Percentiles rank a stretch among this genome's conserved stretches.
Conservation (phyloP, 2,329 filamentous ascomycete genomes). For the Aspergillus sojae region DNA sequence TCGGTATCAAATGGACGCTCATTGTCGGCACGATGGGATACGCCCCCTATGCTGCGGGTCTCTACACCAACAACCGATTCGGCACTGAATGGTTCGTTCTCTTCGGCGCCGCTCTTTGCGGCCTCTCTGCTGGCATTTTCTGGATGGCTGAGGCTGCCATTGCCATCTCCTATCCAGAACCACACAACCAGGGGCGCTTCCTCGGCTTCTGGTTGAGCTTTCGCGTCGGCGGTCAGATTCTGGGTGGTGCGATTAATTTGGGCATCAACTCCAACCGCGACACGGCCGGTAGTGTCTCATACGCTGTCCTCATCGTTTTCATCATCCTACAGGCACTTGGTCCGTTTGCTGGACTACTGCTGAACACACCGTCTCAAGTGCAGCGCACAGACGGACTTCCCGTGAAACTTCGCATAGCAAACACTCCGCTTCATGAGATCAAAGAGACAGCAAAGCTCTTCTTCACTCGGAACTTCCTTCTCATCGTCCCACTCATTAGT, state of each 20-base stretch:
- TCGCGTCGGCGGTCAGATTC: conserved; percentile 65
- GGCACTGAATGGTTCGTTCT: conserved; percentile 70
- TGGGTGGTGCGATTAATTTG: conserved; percentile 72
- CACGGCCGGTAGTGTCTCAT: conserved; percentile 66
- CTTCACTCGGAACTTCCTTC: conserved; percentile 62
- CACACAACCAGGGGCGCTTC: conserved; percentile 65
- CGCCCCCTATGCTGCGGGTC: conserved; percentile 69
- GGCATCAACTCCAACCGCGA: conserved; percentile 63
- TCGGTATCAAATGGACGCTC: conserved; percentile 71
- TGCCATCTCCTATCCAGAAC: conserved; percentile 71
- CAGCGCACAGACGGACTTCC: conserved; percentile 66
- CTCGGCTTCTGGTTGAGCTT: conserved; percentile 70
- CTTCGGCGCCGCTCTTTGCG: conserved; percentile 69
- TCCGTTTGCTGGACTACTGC: conserved; percentile 64
- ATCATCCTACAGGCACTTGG: conserved; percentile 70
- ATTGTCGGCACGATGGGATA: conserved; percentile 74
- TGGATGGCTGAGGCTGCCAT: conserved; percentile 78
- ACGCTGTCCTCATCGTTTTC: conserved; percentile 69
- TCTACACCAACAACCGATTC: conserved; percentile 73
- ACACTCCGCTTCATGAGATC: conserved; percentile 62
- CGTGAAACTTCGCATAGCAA: conserved; percentile 61
- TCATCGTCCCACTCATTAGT: conserved; percentile 68
- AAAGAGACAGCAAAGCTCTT: conserved; percentile 62
- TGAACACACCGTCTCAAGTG: conserved; percentile 64
- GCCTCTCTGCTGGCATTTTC: conserved; percentile 71